Conservation (phyloP, 768 basidiomycete genomes). For the Pulveroboletus sp. region DNA sequence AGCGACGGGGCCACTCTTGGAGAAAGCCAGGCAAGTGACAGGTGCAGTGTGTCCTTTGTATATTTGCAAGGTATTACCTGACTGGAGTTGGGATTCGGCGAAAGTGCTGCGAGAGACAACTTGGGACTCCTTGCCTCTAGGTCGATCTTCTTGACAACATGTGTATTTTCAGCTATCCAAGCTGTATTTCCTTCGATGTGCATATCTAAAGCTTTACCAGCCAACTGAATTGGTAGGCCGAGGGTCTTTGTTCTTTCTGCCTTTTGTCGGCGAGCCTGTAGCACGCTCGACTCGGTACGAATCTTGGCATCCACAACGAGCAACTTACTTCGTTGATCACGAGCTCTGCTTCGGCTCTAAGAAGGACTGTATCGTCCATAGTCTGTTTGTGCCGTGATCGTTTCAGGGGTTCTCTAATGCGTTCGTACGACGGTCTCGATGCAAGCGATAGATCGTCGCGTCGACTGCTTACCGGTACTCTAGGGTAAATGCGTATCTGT, state of each 20-base stretch:
- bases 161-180: conserved; percentile 88
- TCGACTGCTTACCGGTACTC: not conserved
- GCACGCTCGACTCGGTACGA: not conserved
- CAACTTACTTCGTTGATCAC: conserved; percentile 25
- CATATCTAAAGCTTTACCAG: conserved; percentile 70
- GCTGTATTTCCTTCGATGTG: conserved; percentile 59
- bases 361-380: conserved; percentile 26
- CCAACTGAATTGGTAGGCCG: conserved; percentile 75
- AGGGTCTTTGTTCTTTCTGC: conserved; percentile 62
- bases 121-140: conserved; percentile 54
- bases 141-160: conserved; percentile 66
- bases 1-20: conserved; percentile 36
- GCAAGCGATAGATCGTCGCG: not conserved
- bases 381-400: not conserved
- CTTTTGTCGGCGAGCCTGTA: conserved; percentile 68
- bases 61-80: conserved; percentile 70
- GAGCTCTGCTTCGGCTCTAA: conserved; percentile 31
- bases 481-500: not conserved
- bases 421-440: not conserved
- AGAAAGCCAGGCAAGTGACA: conserved; percentile 78
- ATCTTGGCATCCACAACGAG: not conserved
- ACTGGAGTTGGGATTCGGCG: conserved; percentile 41
- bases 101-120: conserved; percentile 5
- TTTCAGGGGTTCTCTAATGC: not conserved
- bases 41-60: conserved; percentile 87